Base-by-base conservation (phyloP, 2,329 filamentous ascomycete genomes). In the Aspergillus fumigatiaffinis region DNA sequence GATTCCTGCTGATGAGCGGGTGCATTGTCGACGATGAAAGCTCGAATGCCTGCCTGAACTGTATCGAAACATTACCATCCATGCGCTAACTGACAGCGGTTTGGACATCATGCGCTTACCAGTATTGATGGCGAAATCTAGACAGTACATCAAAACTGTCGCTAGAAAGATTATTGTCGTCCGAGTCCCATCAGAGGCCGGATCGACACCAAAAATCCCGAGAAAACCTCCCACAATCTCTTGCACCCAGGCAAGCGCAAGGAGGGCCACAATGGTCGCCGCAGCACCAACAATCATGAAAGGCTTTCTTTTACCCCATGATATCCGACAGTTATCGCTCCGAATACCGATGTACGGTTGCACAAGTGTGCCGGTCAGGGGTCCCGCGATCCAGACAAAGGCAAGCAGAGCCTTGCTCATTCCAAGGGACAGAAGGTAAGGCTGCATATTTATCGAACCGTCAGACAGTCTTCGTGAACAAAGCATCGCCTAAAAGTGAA, bases 61-160 rank as follows among this genome's bases (percentile, higher is more conserved):
- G 62, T 57, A 62, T 5, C 14, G 14, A 51, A 60, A 14, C 51
- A 47, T 65, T 29, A 58, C 17, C n/a, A 21, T 41, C 21, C 8
- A 10, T 25, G 14, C 2, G 8, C 25, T 44, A 21, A 12, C 29
- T 14, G n/a, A 26, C 25, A 44, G 8, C 3, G 25, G 52, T 26
- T 12, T 12, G 9, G 8, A 52, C 58, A 74, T 7, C 7, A 38
- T 14, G 41, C 1, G 3, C 63, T 42, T 77, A 89, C 87, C 88
- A 56, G 92, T 94, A 75, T 97, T 97, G 78, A 97, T 94, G 67
- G 92, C 87, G 73, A 97, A 94, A 73, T 97, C 93, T 52, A 97
- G 82, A 51, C 94, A 81, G 74, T 96, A 97, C 66, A 97, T 89
- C 77, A 92, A 88, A 29, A 92, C 71, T 5, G 96, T 91, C 7